Evolutionary conservation across 176 grass and related monocot species (phyloP).

Genomic region (Oryza officinalis): DNA sequence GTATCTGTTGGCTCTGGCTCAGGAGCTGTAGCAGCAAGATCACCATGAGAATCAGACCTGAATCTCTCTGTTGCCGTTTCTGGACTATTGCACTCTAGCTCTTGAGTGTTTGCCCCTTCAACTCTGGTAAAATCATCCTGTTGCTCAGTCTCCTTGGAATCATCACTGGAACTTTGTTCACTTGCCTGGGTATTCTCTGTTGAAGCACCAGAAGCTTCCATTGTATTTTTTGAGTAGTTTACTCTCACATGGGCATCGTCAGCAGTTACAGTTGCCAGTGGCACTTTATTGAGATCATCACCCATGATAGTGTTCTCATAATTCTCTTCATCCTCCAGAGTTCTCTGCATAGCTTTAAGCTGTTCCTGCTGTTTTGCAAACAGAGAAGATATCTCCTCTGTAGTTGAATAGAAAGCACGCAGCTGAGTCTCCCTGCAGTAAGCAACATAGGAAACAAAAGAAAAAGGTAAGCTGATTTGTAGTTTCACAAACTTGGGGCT

Average conservation of each 20-base stretch:
- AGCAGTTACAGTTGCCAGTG: conserved; percentile 29
- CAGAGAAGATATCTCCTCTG: conserved; percentile 87
- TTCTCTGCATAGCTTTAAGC: conserved; percentile 95
- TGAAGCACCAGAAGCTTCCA: conserved; percentile 59
- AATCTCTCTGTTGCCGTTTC: conserved; percentile 44
- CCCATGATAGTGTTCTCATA: conserved; percentile 62
- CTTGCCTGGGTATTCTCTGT: conserved; percentile 52
- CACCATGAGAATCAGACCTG: conserved; percentile 48
- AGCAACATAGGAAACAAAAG: conserved; percentile 16
- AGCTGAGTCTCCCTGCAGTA: conserved; percentile 89
- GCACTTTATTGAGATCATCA: conserved; percentile 52
- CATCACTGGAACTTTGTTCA: conserved; percentile 51
- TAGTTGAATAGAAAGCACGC: conserved; percentile 93
- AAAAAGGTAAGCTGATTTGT: conserved; percentile 19
- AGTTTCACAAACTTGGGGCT: conserved; percentile 27
- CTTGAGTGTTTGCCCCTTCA: conserved; percentile 70
- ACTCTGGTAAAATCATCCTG: conserved; percentile 46
- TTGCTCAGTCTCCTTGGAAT: conserved; percentile 54
- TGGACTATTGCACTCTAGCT: conserved; percentile 60
- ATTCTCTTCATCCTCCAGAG: conserved; percentile 96
- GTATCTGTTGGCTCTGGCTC: conserved; percentile 65
- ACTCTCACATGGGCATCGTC: conserved; percentile 29
- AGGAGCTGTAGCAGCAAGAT: conserved; percentile 37
- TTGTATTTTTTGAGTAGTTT: conserved; percentile 34
- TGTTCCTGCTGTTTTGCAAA: conserved; percentile 97